Evolutionary conservation across 2,329 filamentous ascomycete species (phyloP).

Genomic region (Verruconis gallopava): DNA sequence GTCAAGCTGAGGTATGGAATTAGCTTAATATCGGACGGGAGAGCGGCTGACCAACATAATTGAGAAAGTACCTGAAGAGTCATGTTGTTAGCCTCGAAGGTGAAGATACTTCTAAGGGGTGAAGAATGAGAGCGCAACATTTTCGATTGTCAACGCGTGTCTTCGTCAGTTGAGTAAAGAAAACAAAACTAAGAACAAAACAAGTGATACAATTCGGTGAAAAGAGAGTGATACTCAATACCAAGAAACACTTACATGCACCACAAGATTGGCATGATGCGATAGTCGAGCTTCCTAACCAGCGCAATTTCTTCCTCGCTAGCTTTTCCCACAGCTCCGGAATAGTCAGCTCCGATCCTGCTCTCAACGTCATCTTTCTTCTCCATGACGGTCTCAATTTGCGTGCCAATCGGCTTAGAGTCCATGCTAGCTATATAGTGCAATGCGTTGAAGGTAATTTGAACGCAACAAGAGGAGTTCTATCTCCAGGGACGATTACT

Average conservation of each 20-base stretch:
- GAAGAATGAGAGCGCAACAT: too few species aligned
- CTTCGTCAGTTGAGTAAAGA: too few species aligned
- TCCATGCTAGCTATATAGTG: not conserved
- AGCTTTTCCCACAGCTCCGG: constrained; percentile 9
- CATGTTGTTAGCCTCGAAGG: too few species aligned
- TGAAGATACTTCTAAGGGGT: too few species aligned
- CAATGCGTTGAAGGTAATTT: not conserved
- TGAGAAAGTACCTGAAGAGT: constrained; percentile 8
- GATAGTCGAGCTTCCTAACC: constrained; percentile 4
- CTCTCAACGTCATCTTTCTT: not conserved
- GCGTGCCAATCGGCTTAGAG: not conserved
- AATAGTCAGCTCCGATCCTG: constrained; percentile 6
- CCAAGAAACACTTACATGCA: too few species aligned
- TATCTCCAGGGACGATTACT: too few species aligned
- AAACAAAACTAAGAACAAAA: too few species aligned
- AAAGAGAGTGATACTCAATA: too few species aligned
- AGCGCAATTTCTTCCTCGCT: constrained; percentile 2
- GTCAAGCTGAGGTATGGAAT: constrained; percentile 1
- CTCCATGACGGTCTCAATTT: not conserved
- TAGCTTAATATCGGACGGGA: not conserved
- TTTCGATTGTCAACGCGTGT: too few species aligned
- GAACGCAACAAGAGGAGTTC: not conserved
- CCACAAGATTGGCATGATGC: constrained; percentile 4
- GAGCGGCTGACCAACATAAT: not conserved
- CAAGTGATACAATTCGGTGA: too few species aligned